Evolutionary conservation across 768 basidiomycete species (phyloP), one percentile per base, ranked within the genome.

Genomic region (Boletus coccyginus): DNA sequence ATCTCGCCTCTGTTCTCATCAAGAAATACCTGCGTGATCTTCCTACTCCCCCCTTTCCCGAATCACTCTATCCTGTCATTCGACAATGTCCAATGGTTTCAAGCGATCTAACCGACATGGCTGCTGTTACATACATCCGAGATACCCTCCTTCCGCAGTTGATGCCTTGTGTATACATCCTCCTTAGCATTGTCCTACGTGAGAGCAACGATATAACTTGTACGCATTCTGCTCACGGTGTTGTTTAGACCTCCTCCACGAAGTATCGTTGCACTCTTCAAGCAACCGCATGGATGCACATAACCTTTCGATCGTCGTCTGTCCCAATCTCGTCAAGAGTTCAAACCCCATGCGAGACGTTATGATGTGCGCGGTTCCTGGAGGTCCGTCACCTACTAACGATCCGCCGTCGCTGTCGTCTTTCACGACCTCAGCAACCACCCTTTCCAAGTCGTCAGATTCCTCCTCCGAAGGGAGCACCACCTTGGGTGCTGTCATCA

Each of bases 21-120:
- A 94, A 94, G 75, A 92, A 91, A 67, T 93, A 88, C 66, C 73
- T 94, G 27, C 82, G 90, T 38, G 90, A 92, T 68, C 75, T 94
- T 2, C 90, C 90, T 2, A 79, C 83, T 49, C 88, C 92, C 5
- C 72, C 90, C n/a, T 90, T 94, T 61, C 81, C 87, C 1, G 90
- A 91, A 70, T 69, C 66, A 7, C 69, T 86, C 14, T 94, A 92
- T 69, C 77, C 83, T 7, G 51, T 77, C 36, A 83, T 94, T 40
- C 80, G 78, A 38, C 78, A 79, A 54, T 94, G 92, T 72, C 92
- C 92, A 8, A 56, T 68, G 21, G 75, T 83, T 27, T 78, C 79
- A 10, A 74, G 66, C 50, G 79, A 84, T 59, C 73, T 78, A 4
- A 73, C 74, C 2, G 86, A 91, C 60, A 75, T 87, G 73, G 69